Evolutionary conservation across 2,329 filamentous ascomycete species (phyloP).

Genomic region (Geosmithia putterillii): DNA sequence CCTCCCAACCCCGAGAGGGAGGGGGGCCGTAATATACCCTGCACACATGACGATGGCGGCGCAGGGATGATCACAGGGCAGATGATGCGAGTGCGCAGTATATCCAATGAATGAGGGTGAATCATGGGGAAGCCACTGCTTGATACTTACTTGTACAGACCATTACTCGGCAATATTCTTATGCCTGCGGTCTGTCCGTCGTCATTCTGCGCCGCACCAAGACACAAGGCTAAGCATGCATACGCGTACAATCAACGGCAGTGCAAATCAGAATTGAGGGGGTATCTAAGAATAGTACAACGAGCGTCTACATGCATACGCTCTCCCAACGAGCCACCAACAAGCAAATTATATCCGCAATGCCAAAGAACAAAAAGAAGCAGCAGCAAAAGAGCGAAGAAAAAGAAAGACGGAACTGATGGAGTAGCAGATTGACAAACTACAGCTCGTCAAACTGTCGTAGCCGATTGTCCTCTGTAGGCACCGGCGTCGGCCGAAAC

Average conservation of each 20-base stretch:
- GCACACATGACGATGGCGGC: background rate
- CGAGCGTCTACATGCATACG: background rate
- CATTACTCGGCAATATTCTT: too few relatives aligned
- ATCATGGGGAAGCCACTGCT: too few relatives aligned
- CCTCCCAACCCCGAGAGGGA: too few relatives aligned
- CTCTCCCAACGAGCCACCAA: background rate
- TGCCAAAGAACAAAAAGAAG: background rate
- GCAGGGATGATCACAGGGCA: background rate
- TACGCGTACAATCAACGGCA: background rate
- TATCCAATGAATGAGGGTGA: background rate
- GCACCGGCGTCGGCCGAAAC: constrained; percentile 12
- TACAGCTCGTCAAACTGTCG: constrained; percentile 35
- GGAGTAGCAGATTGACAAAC: background rate
- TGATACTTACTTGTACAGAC: too few relatives aligned
- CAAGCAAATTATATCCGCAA: background rate
- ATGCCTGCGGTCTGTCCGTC: background rate
- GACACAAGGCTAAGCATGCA: background rate
- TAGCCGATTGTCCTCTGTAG: constrained; percentile 23
- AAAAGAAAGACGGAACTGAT: background rate
- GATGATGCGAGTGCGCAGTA: background rate
- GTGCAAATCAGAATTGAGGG: background rate
- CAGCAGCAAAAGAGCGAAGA: background rate
- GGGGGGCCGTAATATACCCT: background rate
- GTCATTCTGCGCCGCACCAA: background rate
- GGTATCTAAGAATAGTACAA: background rate